phyloP scores from a whole-genome alignment of 148 eudicot genomes.

The Vaccinium darrowii region DNA sequence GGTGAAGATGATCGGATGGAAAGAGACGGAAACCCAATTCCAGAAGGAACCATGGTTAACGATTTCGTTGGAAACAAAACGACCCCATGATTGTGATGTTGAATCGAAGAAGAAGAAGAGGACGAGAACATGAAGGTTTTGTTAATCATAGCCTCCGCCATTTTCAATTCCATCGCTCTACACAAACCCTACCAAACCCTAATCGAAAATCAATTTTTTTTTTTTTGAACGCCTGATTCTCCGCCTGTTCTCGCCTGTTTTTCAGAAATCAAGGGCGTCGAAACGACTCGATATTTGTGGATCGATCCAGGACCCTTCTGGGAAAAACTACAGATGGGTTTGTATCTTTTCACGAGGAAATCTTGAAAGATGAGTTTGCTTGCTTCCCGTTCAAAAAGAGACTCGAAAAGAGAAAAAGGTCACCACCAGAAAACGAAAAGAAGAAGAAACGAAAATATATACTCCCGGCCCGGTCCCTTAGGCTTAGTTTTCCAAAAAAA shows the following conservation, averaged over 20 bases:
- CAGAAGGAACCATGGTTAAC: slow-evolving; percentile 20
- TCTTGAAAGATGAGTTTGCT: neutral
- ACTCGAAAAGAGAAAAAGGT: neutral
- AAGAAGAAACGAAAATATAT: too few species aligned
- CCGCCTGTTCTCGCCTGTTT: neutral
- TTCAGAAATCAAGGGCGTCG: neutral
- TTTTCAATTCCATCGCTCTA: neutral
- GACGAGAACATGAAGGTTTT: slow-evolving; percentile 27
- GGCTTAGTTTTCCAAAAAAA: too few species aligned
- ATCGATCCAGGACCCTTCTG: neutral
- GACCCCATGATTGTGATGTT: neutral
- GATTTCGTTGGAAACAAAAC: slow-evolving; percentile 25
- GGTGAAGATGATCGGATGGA: neutral
- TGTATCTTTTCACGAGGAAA: neutral
- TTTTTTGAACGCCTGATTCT: neutral
- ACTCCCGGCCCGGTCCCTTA: too few species aligned
- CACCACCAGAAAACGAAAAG: too few species aligned
- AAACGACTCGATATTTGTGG: neutral
- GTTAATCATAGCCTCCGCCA: slow-evolving; percentile 31
- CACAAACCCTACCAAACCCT: neutral
- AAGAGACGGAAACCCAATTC: slow-evolving; percentile 9
- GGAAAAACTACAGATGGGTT: neutral
- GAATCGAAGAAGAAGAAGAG: slow-evolving; percentile 17
- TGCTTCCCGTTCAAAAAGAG: neutral
- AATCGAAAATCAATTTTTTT: neutral